Evolutionary conservation across 2,329 filamentous ascomycete genomes (phyloP).

Genomic region (Elsinoe perseae): DNA sequence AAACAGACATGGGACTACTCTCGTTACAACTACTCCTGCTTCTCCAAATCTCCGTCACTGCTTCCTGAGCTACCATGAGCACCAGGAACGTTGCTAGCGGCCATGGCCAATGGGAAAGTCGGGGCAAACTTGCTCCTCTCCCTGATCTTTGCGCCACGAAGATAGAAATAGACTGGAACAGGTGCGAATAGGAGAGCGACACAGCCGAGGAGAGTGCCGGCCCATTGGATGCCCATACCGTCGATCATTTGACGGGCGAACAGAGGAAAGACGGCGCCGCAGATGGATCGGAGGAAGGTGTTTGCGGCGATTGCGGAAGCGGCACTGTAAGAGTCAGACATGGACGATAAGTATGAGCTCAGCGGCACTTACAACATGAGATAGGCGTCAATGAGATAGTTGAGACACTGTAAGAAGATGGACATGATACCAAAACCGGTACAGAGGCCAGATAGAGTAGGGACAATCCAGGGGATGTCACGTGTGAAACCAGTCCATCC

Average conservation of each 20-base stretch:
- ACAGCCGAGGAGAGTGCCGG: slow-evolving; percentile 38
- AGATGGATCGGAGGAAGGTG: slow-evolving; percentile 46
- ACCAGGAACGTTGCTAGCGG: slow-evolving; percentile 2
- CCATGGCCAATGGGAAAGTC: slow-evolving; percentile 21
- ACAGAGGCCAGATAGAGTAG: slow-evolving; percentile 40
- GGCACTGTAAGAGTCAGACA: slow-evolving; percentile 39
- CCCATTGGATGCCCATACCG: slow-evolving; percentile 45
- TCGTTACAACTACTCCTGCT: background rate
- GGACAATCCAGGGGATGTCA: slow-evolving; percentile 33
- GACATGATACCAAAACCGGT: slow-evolving; percentile 51
- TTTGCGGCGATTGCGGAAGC: slow-evolving; percentile 50
- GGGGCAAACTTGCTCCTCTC: slow-evolving; percentile 38
- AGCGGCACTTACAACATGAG: slow-evolving; percentile 40
- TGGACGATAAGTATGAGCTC: background rate
- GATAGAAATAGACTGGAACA: slow-evolving; percentile 39
- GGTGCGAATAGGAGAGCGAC: slow-evolving; percentile 37
- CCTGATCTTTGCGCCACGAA: slow-evolving; percentile 38
- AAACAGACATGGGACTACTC: background rate
- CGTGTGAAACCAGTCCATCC: slow-evolving; percentile 29
- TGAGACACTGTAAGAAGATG: slow-evolving; percentile 51
- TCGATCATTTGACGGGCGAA: slow-evolving; percentile 49
- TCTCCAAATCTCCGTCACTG: slow-evolving; percentile 9
- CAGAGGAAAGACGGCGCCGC: slow-evolving; percentile 46
- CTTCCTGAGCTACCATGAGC: background rate
- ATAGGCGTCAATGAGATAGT: slow-evolving; percentile 54